Base-by-base conservation (phyloP, 192 early-diverging fungal genomes). In the Backusella sp. region DNA sequence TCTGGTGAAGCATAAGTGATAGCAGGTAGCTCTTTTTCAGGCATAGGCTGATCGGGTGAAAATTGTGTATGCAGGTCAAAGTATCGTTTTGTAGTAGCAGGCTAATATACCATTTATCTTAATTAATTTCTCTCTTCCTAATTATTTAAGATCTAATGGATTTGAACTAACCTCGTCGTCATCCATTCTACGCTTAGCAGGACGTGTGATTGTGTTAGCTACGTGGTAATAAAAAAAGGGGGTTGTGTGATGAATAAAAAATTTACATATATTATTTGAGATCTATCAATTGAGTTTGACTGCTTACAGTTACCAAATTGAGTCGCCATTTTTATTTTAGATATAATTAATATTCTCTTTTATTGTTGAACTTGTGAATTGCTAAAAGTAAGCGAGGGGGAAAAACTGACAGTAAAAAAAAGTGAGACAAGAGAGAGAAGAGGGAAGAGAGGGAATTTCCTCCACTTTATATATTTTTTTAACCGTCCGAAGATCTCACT, bases 1-100 rank as follows among this genome's bases (percentile, higher is more conserved):
- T 74, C 73, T 59, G 73, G 73, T 44, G 62, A 66, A 32, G 73
- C 73, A 67, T 74, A 74, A 19, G 73, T 74, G 6, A 74, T 74
- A 11, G 73, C 56, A 65, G 73, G 73, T 32, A 74, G n/a, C 42
- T 49, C 42, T 44, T 71, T 49, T 71, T 71, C 42, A 42, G 70
- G 70, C 1, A 49, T 49, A 71, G 70, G 70, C 8, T 49, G 44
- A 71, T 71, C 28, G 35, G 70, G 70, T 71, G 70, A 71, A 46
- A 71, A 71, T 71, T 71, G 39, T 28, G 70, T 71, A 71, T 71
- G 70, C 70, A 71, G 28, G 70, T 71, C 70, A 71, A 71, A 71
- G 42, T 71, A 71, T 23, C 70, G 70, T 17, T 71, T 71, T 46
- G 44, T 32, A 42, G 42, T 28, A 28, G 41, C 42, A 44, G 70